These are phyloP conservation scores for Pichia eremophila DNA, from an alignment of 805 yeast genomes.

Conservation along the genomic window DNA sequence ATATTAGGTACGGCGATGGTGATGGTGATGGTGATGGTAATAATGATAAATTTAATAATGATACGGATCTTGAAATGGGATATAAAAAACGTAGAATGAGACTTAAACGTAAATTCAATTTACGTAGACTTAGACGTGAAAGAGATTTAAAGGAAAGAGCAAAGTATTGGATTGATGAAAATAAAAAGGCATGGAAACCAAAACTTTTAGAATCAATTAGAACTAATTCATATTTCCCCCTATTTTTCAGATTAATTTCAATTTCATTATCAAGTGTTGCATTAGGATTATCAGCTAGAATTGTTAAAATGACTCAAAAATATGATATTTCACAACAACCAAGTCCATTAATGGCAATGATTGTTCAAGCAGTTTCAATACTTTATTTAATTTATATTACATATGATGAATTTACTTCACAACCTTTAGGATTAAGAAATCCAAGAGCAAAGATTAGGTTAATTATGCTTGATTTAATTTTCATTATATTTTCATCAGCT, in stretches of 20 bases:
- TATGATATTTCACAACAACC: slow-evolving; percentile 58
- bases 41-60: neutral
- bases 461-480: slow-evolving; percentile 71
- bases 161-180: slow-evolving; percentile 58
- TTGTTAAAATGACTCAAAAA: slow-evolving; percentile 32
- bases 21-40: neutral
- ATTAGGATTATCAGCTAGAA: slow-evolving; percentile 58
- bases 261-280: slow-evolving; percentile 56
- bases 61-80: slow-evolving; percentile 13
- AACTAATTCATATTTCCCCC: slow-evolving; percentile 73
- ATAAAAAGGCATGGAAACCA: slow-evolving; percentile 56
- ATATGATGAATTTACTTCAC: slow-evolving; percentile 84
- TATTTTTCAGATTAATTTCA: slow-evolving; percentile 56
- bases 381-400: slow-evolving; percentile 74
- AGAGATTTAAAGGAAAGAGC: slow-evolving; percentile 43
- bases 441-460: slow-evolving; percentile 77
- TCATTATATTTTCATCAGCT: slow-evolving; percentile 84
- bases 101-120: neutral
- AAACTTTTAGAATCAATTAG: slow-evolving; percentile 49
- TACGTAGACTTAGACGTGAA: slow-evolving; percentile 5
- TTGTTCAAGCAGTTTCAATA: slow-evolving; percentile 71
- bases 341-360: slow-evolving; percentile 86
- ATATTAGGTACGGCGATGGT: neutral
- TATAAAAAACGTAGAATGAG: neutral
- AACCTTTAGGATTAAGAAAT: slow-evolving; percentile 83